Evolutionary conservation across 2,329 filamentous ascomycete genomes (phyloP).

Genomic region (Aphanocladium album): DNA sequence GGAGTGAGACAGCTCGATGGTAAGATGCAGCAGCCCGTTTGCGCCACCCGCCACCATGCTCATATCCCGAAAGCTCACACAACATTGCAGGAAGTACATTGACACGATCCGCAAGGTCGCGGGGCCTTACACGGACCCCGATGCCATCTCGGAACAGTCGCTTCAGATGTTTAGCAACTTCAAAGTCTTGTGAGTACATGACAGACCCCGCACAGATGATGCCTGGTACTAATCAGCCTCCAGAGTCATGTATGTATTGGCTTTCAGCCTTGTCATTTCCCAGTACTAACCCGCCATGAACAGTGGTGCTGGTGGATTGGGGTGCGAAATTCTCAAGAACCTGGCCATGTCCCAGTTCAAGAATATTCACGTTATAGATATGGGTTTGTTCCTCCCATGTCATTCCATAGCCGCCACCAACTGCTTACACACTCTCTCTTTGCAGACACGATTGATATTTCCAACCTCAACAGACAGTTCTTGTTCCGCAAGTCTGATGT

Average conservation of each 20-base stretch:
- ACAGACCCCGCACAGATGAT: neutral
- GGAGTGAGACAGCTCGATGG: slow-evolving; percentile 31
- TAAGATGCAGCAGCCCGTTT: slow-evolving; percentile 17
- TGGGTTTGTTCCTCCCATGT: slow-evolving; percentile 55
- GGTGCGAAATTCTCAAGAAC: slow-evolving; percentile 96
- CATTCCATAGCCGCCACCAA: neutral
- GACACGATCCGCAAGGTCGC: slow-evolving; percentile 70
- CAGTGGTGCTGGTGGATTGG: slow-evolving; percentile 88
- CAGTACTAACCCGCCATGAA: slow-evolving; percentile 13
- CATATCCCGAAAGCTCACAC: slow-evolving; percentile 13
- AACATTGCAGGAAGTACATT: slow-evolving; percentile 65
- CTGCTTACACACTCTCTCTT: slow-evolving; percentile 9
- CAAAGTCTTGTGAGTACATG: slow-evolving; percentile 63
- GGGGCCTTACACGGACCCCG: slow-evolving; percentile 76
- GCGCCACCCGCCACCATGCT: neutral
- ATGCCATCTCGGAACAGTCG: slow-evolving; percentile 46
- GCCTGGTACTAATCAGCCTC: slow-evolving; percentile 11
- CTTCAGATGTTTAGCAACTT: slow-evolving; percentile 58
- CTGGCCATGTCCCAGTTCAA: slow-evolving; percentile 93
- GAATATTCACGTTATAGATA: slow-evolving; percentile 97
- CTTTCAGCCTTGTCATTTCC: neutral
- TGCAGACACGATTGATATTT: slow-evolving; percentile 99
- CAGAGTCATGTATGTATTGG: neutral
- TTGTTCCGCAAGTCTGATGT: slow-evolving; percentile 90
- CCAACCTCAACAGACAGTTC: slow-evolving; percentile 96